Evolutionary conservation across 768 basidiomycete genomes (phyloP).

Genomic region (Pleurotus tuoliensis): DNA sequence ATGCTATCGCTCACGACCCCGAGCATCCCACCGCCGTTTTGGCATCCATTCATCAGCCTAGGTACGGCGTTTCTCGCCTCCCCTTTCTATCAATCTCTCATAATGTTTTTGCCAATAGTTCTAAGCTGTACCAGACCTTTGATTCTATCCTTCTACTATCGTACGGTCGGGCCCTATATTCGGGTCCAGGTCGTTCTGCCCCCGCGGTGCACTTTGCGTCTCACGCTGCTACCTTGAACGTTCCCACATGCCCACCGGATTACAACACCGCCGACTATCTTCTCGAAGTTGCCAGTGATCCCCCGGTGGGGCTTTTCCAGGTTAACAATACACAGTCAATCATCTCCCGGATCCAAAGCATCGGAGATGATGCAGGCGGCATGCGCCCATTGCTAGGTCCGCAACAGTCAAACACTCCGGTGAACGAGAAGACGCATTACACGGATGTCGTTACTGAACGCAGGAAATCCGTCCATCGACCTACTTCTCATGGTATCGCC

Average conservation of each 20-base stretch:
- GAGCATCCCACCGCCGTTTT: conserved; percentile 76
- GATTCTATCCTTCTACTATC: conserved; percentile 78
- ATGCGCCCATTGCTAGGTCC: neutral
- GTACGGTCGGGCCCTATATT: conserved; percentile 74
- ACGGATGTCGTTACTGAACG: conserved; percentile 9
- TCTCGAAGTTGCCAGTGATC: conserved; percentile 78
- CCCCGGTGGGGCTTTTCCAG: conserved; percentile 46
- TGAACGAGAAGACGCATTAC: conserved; percentile 9
- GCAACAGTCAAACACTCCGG: conserved; percentile 10
- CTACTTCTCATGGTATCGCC: neutral
- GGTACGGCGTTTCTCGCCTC: conserved; percentile 31
- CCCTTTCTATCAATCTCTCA: neutral
- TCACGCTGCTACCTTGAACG: conserved; percentile 33
- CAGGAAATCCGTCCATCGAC: neutral
- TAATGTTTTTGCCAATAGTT: conserved; percentile 34
- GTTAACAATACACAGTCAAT: neutral
- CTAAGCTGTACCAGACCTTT: conserved; percentile 82
- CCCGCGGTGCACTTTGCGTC: conserved; percentile 66
- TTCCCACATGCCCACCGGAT: conserved; percentile 58
- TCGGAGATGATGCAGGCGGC: neutral
- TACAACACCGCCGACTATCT: conserved; percentile 94
- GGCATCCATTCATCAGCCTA: conserved; percentile 86
- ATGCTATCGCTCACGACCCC: conserved; percentile 67
- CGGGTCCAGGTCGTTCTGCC: conserved; percentile 67
- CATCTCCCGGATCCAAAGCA: neutral